phyloP scores from a whole-genome alignment of 129 eudicot species.

The Helianthus tuberosus region DNA sequence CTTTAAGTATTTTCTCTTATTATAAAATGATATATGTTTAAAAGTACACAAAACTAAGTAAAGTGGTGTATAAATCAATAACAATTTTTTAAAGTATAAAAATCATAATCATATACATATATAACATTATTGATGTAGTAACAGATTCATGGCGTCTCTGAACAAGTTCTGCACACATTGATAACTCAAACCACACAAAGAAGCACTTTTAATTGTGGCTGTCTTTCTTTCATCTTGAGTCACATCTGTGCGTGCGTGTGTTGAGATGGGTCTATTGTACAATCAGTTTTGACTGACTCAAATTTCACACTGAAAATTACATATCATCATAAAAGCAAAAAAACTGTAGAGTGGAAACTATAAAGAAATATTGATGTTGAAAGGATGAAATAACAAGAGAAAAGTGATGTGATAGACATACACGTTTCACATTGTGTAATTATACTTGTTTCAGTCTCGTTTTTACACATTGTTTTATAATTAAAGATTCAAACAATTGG shows the following conservation, averaged over 20 bases:
- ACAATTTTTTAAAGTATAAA: no score
- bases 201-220: slow-evolving; percentile 38
- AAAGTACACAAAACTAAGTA: no score
- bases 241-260: slow-evolving; percentile 44
- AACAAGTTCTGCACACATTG: slow-evolving; percentile 29
- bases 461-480: background rate
- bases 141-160: background rate
- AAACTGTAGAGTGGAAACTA: background rate
- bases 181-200: slow-evolving; percentile 34
- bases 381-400: slow-evolving; percentile 10
- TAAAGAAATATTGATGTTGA: background rate
- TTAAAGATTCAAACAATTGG: no score
- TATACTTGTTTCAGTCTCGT: background rate
- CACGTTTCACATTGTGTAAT: background rate
- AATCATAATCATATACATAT: no score
- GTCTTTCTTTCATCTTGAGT: slow-evolving; percentile 35
- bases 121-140: background rate
- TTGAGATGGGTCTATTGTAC: slow-evolving; percentile 26
- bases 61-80: no score
- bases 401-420: slow-evolving; percentile 15
- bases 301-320: slow-evolving; percentile 31
- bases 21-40: no score
- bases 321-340: slow-evolving; percentile 16
- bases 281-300: slow-evolving; percentile 34
- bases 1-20: no score